Evolutionary conservation across 2,329 filamentous ascomycete species (phyloP).

Genomic region (Aspergillus phoenicis): DNA sequence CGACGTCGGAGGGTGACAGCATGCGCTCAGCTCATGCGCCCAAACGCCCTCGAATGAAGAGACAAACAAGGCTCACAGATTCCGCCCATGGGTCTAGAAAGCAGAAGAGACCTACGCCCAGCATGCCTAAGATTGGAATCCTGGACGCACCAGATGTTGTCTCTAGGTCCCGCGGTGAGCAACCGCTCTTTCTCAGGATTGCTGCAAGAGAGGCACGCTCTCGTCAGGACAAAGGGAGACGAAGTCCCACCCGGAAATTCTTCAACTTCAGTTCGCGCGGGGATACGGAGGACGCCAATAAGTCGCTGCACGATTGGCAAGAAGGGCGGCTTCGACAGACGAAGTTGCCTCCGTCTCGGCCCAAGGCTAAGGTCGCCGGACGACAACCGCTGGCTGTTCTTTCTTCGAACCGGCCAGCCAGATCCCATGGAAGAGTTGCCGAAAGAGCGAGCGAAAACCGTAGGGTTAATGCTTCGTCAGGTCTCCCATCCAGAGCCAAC

Average conservation of each 20-base stretch:
- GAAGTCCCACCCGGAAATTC: slow-evolving; percentile 55
- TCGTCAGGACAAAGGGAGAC: slow-evolving; percentile 52
- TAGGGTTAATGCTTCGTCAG: not conserved
- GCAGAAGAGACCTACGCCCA: slow-evolving; percentile 25
- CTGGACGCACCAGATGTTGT: slow-evolving; percentile 52
- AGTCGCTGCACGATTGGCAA: slow-evolving; percentile 55
- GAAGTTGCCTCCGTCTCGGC: slow-evolving; percentile 17
- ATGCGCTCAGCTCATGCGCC: slow-evolving; percentile 11
- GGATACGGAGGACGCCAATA: slow-evolving; percentile 59
- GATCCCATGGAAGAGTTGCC: slow-evolving; percentile 6
- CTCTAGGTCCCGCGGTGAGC: slow-evolving; percentile 29
- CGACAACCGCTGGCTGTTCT: slow-evolving; percentile 27
- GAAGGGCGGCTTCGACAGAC: slow-evolving; percentile 45
- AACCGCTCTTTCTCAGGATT: slow-evolving; percentile 59
- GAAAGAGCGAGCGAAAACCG: not conserved
- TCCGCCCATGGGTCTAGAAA: slow-evolving; percentile 27
- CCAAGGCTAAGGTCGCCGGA: slow-evolving; percentile 22
- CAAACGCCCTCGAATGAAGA: slow-evolving; percentile 31
- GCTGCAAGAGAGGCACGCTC: slow-evolving; percentile 56
- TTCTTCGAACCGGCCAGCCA: slow-evolving; percentile 19
- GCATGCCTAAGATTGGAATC: slow-evolving; percentile 48
- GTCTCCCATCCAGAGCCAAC: slow-evolving; percentile 6
- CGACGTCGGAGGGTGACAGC: slow-evolving; percentile 5
- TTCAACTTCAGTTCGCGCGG: slow-evolving; percentile 54
- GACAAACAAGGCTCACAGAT: slow-evolving; percentile 43